Evolutionary conservation across 164 flowering plant species (phyloP).

Genomic region (Platanus orientalis): DNA sequence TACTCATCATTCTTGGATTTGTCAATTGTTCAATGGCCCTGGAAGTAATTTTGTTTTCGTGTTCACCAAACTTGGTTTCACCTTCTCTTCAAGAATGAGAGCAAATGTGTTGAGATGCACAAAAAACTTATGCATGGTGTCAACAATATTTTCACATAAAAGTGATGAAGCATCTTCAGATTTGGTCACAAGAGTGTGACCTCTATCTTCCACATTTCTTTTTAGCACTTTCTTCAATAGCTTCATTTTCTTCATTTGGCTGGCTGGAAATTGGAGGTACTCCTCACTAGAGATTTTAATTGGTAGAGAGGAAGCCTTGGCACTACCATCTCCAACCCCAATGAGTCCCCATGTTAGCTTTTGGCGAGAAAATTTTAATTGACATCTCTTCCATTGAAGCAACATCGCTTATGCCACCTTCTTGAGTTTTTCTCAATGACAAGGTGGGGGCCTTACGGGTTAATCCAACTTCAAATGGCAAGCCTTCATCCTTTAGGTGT

Average conservation of each 20-base stretch:
- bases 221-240: slow-evolving; percentile 9
- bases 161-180: slow-evolving; percentile 1
- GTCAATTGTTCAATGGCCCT: slow-evolving; percentile 12
- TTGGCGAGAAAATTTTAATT: slow-evolving; percentile 23
- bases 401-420: too few species aligned
- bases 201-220: background rate
- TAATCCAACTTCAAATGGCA: slow-evolving; percentile 1
- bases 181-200: slow-evolving; percentile 5
- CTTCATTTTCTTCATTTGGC: slow-evolving; percentile 4
- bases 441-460: background rate
- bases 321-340: slow-evolving; percentile 18
- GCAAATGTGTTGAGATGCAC: slow-evolving; percentile 1
- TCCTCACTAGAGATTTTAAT: too few species aligned
- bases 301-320: too few species aligned
- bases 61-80: background rate
- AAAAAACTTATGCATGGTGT: background rate
- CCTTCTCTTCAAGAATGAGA: too few species aligned
- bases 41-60: slow-evolving; percentile 4
- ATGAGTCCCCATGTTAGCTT: slow-evolving; percentile 15
- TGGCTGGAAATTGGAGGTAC: slow-evolving; percentile 14
- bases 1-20: slow-evolving; percentile 7
- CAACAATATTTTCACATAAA: background rate
- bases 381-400: slow-evolving; percentile 32
- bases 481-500: slow-evolving; percentile 6
- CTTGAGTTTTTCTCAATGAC: slow-evolving; percentile 12